Conservation (phyloP, 257 asterid genomes). For the Lithospermum erythrorhizon region DNA sequence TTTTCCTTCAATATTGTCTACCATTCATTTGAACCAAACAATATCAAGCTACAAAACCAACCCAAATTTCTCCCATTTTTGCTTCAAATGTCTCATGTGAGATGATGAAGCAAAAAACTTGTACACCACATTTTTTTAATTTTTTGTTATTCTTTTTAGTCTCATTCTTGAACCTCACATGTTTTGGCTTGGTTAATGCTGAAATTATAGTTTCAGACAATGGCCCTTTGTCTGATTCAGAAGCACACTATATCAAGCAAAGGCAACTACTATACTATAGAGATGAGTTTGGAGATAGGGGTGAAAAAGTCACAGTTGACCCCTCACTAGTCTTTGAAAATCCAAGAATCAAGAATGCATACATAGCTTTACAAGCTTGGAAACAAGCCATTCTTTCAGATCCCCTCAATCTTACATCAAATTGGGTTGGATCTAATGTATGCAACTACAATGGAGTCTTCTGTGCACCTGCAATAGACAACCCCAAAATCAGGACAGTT, state of each 20-base stretch:
- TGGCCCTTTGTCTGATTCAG: conserved; percentile 51
- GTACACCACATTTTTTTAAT: conserved; percentile 17
- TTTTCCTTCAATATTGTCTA: conserved; percentile 8
- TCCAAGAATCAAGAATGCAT: conserved; percentile 49
- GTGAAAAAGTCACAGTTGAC: conserved; percentile 62
- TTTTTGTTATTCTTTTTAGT: conserved; percentile 3
- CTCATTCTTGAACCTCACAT: conserved; percentile 11
- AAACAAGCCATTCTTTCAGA: conserved; percentile 77
- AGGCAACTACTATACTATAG: conserved; percentile 67
- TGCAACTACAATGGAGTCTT: conserved; percentile 59
- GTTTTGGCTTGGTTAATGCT: conserved; percentile 13
- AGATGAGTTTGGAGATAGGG: conserved; percentile 68
- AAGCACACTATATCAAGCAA: conserved; percentile 41
- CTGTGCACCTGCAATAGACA: conserved; percentile 65
- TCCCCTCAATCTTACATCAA: conserved; percentile 44
- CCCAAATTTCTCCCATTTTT: conserved; percentile 4
- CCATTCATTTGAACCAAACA: background rate
- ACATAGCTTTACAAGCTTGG: conserved; percentile 88
- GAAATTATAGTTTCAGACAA: conserved; percentile 14
- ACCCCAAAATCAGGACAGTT: conserved; percentile 40
- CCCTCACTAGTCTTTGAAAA: conserved; percentile 58
- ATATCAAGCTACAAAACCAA: background rate
- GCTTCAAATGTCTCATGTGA: conserved; percentile 68
- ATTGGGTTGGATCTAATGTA: conserved; percentile 75
- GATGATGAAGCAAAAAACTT: conserved; percentile 46